Evolutionary conservation across 2,329 filamentous ascomycete species (phyloP), one percentile per base, ranked within the genome.

Genomic region (Venturia aucupariae): DNA sequence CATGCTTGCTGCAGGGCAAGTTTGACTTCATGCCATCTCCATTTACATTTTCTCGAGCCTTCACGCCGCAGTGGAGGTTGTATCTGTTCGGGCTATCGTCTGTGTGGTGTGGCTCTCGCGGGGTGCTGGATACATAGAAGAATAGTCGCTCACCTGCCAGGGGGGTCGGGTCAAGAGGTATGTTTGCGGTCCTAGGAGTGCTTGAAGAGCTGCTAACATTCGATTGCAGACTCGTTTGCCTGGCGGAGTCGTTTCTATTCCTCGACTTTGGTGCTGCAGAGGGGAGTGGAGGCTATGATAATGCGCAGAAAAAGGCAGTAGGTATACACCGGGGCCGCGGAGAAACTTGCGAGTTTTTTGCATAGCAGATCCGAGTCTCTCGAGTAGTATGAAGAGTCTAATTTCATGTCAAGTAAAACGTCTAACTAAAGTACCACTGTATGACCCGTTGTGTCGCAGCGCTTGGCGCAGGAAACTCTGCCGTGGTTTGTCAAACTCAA

Each of bases 11-110:
- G 30, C 51, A 32, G 30, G 30, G 30, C 17, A 11, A n/a, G 27
- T 57, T 57, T 35, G 48, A 55, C 48, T 7, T 55, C 48, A 55
- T 30, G 15, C 51, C 51, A 57, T 57, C 51, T 57, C 15, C 15
- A 57, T n/a, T 2, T 35, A 15, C 30, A 57, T 5, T 17, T 30
- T 57, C 30, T 7, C 7, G 8, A 30, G 2, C 30, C 30, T 10
- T 15, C 13, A 55, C n/a, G 30, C 24, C 22, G 27, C 24, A 27
- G 48, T 24, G 24, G 48, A 54, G 27, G 27, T 35, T n/a, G 51
- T 32, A 8, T 17, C 17, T 19, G 13, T 35, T 55, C 15, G 30
- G 51, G 13, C 17, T 35, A n/a, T n/a, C 3, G 6, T 55, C 51
- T 55, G 13, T 19, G 27, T 15, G 17, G 19, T 51, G 1, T 13